These are phyloP conservation scores for Aegilops speltoides DNA, from an alignment of 176 grass and related monocot species.

Conservation along the genomic window DNA sequence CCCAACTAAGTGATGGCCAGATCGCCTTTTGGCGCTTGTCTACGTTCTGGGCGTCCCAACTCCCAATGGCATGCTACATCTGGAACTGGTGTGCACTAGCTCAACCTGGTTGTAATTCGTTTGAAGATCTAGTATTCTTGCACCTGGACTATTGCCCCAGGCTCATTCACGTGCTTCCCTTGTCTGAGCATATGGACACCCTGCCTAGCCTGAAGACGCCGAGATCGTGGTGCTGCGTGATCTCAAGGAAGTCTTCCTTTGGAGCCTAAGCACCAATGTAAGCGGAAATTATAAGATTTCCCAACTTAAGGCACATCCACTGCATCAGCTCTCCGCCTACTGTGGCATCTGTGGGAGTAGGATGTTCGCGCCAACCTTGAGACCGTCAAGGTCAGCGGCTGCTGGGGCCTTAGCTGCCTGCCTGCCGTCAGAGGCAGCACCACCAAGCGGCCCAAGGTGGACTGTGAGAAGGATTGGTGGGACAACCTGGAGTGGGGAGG, in stretches of 20 bases:
- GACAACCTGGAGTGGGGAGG: neutral
- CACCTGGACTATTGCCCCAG: neutral
- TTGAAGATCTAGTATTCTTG: neutral
- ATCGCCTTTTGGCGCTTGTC: fast-evolving
- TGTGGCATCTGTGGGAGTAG: neutral
- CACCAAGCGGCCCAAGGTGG: too few species aligned
- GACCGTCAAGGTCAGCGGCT: neutral
- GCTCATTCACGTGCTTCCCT: neutral
- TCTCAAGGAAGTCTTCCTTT: neutral
- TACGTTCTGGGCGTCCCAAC: slow-evolving; percentile 19
- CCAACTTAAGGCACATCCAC: neutral
- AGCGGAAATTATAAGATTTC: neutral
- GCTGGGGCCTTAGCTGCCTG: neutral
- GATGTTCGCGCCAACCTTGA: neutral
- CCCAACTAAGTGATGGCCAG: too few species aligned
- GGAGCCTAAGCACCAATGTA: neutral
- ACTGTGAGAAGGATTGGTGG: neutral
- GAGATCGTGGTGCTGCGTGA: neutral
- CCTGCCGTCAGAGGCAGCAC: too few species aligned
- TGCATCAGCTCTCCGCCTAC: neutral
- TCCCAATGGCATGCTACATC: neutral
- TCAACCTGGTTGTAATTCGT: fast-evolving
- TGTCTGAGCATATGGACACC: too few species aligned
- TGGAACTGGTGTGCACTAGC: fast-evolving
- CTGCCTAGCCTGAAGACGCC: neutral